Evolutionary conservation across 768 basidiomycete species (phyloP), one percentile per base, ranked within the genome.

Genomic region (Mycena vitilis): DNA sequence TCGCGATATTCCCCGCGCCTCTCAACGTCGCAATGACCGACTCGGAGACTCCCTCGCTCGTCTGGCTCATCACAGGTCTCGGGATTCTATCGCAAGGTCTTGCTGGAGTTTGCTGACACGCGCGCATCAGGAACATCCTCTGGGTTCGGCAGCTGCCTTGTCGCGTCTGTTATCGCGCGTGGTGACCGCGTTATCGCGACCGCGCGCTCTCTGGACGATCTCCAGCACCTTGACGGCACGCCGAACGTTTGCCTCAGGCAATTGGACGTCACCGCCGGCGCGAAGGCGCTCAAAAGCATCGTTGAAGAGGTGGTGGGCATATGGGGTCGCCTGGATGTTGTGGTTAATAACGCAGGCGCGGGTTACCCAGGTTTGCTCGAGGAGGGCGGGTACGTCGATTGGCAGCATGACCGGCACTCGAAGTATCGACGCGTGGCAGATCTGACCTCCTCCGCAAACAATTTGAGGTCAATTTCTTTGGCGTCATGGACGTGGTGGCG

Each of bases 121-220:
- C 30, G 30, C 30, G 42, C 16, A 11, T 36, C 23, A 82, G 83
- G 83, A n/a, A 79, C 79, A 11, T 78, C 81, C 20, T 81, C 82
- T 22, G 83, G 83, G 62, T 81, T 85, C 64, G 84, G 84, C 12
- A 78, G 75, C 52, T 74, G 75, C 36, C 77, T 85, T 60, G 81
- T 81, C n/a, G 58, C 73, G 30, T 74, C 75, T 23, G 78, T 78
- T 16, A 80, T 85, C 20, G 78, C 80, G 5, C 78, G 85, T 53
- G 82, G 81, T 23, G 85, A 85, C 72, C 76, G 75, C 25, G 84
- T 85, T 5, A 81, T 85, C 55, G 84, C 83, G 1, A 83, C 83
- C 8, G 82, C 83, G 6, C 81, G 84, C 49, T 73, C 71, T 18
- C 66, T 79, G 22, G 76, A 79, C 52, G 73, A 75, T 53, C 73